Evolutionary conservation across 1,284 basidiomycete species (phyloP).

Genomic region (Cutaneotrichosporon spelunceum): DNA sequence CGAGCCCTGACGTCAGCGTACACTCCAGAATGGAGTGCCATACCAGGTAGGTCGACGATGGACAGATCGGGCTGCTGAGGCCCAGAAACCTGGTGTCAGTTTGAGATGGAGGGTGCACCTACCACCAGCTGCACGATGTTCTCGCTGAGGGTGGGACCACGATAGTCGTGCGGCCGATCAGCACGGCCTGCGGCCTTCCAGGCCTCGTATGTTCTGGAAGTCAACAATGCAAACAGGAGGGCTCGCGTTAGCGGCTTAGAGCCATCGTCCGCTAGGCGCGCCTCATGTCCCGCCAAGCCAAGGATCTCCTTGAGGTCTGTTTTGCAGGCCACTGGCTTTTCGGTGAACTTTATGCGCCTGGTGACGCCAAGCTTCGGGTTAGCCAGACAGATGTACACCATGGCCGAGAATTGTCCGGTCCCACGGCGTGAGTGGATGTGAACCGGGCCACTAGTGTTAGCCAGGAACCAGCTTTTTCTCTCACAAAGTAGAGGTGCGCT

Average conservation of each 20-base stretch:
- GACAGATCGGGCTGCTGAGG: slow-evolving; percentile 22
- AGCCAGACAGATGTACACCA: slow-evolving; percentile 21
- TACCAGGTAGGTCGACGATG: slow-evolving; percentile 36
- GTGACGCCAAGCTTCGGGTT: background rate
- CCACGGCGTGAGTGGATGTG: slow-evolving; percentile 25
- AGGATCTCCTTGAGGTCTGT: slow-evolving; percentile 11
- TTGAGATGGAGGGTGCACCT: background rate
- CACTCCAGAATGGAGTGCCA: too few relatives aligned
- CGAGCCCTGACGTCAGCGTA: slow-evolving; percentile 2
- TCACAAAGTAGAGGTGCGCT: slow-evolving; percentile 25
- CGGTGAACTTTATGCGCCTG: slow-evolving; percentile 11
- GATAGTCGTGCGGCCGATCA: background rate
- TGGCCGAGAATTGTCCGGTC: slow-evolving; percentile 14
- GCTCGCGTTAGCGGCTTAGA: background rate
- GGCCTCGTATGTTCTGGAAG: background rate
- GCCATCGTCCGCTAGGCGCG: background rate
- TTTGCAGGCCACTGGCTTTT: background rate
- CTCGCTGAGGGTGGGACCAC: slow-evolving; percentile 13
- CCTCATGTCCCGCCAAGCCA: background rate
- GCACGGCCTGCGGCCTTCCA: background rate
- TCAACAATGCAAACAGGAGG: background rate
- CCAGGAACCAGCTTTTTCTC: background rate
- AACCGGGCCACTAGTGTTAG: slow-evolving; percentile 27
- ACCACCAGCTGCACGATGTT: slow-evolving; percentile 31
- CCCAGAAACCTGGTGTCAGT: slow-evolving; percentile 22